Conservation (phyloP, 768 basidiomycete genomes). For the Lanmaoa rubissima region DNA sequence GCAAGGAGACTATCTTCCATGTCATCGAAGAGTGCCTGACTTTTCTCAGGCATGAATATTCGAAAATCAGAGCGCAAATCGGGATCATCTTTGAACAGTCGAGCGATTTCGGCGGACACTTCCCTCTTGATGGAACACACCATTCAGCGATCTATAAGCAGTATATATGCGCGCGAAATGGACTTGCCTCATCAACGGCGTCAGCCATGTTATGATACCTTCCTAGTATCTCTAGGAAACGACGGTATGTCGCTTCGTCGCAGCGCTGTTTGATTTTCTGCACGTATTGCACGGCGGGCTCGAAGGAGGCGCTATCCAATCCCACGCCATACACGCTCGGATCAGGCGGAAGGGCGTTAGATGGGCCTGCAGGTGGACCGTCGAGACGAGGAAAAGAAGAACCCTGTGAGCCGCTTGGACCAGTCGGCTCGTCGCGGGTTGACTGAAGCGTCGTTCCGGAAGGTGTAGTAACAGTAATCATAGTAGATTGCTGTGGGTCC, state of each 20-base stretch:
- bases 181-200: slow-evolving; percentile 55
- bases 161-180: slow-evolving; percentile 7
- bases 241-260: slow-evolving; percentile 82
- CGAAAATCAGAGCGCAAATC: slow-evolving; percentile 73
- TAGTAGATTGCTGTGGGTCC: slow-evolving; percentile 59
- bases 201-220: slow-evolving; percentile 60
- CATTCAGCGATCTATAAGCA: neutral
- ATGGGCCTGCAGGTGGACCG: slow-evolving; percentile 6
- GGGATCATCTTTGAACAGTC: slow-evolving; percentile 71
- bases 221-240: slow-evolving; percentile 75
- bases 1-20: slow-evolving; percentile 30
- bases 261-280: slow-evolving; percentile 96
- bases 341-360: slow-evolving; percentile 17
- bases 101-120: slow-evolving; percentile 64
- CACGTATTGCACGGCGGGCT: slow-evolving; percentile 89
- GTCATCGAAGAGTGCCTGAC: slow-evolving; percentile 50
- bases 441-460: slow-evolving; percentile 61
- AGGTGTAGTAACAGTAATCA: slow-evolving; percentile 79
- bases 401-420: slow-evolving; percentile 39
- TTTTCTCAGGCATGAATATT: slow-evolving; percentile 69
- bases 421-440: slow-evolving; percentile 43
- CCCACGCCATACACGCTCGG: slow-evolving; percentile 28
- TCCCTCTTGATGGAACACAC: slow-evolving; percentile 42
- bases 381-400: slow-evolving; percentile 30
- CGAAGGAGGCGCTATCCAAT: slow-evolving; percentile 49